These are phyloP conservation scores for Vitis labrusca DNA, from an alignment of 164 flowering plant species.

Conservation along the genomic window DNA sequence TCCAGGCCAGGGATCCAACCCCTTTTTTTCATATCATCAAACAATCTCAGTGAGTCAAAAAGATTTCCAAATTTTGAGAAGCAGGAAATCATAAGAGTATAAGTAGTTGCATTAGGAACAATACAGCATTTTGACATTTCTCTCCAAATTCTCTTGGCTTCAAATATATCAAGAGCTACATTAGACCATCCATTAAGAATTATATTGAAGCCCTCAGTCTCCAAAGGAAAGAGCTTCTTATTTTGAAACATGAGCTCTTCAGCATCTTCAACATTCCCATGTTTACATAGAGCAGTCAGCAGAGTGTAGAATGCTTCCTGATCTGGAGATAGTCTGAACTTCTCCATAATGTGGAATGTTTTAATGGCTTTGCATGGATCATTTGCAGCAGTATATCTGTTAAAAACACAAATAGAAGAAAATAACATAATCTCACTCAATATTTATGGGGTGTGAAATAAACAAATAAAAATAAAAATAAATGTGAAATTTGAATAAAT, in stretches of 20 bases:
- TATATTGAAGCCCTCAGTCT: constrained; percentile 72
- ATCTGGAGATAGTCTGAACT: constrained; percentile 55
- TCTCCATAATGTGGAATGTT: constrained; percentile 77
- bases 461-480: background rate
- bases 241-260: constrained; percentile 78
- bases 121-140: constrained; percentile 82
- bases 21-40: constrained; percentile 82
- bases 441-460: background rate
- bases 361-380: constrained; percentile 60
- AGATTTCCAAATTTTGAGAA: constrained; percentile 81
- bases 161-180: constrained; percentile 52
- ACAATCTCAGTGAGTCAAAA: constrained; percentile 80
- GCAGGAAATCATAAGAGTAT: constrained; percentile 78
- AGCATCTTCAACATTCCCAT: constrained; percentile 85
- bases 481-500: no score
- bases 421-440: background rate
- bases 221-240: constrained; percentile 71
- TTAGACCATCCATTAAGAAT: constrained; percentile 90
- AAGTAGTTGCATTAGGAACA: constrained; percentile 62
- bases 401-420: background rate
- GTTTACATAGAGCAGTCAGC: constrained; percentile 56
- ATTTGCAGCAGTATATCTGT: constrained; percentile 81
- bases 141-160: constrained; percentile 94
- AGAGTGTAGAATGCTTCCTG: constrained; percentile 52
- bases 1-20: constrained; percentile 60